Evolutionary conservation across 1,139 yeast genomes (phyloP).

Genomic region (Magnusiomyces tetraspermus): DNA sequence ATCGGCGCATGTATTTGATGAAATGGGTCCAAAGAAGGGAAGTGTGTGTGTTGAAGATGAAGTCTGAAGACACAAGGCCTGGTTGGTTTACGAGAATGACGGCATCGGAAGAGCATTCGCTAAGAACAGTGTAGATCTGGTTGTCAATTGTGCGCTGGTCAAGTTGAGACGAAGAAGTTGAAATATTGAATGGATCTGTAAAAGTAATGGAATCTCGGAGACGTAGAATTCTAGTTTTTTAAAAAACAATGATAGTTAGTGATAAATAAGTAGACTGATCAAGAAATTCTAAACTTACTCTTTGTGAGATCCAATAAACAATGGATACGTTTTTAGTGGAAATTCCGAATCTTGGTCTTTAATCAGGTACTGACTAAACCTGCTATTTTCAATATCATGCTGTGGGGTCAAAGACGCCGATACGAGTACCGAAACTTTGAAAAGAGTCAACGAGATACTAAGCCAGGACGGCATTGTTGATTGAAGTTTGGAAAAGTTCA

Average conservation of each 20-base stretch:
- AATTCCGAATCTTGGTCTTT: not conserved
- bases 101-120: slow-evolving; percentile 60
- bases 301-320: slow-evolving; percentile 21
- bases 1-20: slow-evolving; percentile 44
- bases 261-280: not conserved
- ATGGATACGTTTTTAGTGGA: slow-evolving; percentile 18
- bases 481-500: too few species aligned
- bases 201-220: slow-evolving; percentile 25
- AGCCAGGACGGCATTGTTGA: too few species aligned
- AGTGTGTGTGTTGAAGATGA: slow-evolving; percentile 24
- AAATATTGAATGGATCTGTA: slow-evolving; percentile 26
- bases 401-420: slow-evolving; percentile 1
- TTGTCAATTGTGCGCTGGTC: slow-evolving; percentile 26
- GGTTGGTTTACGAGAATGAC: slow-evolving; percentile 63
- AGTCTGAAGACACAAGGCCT: slow-evolving; percentile 52
- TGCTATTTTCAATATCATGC: not conserved
- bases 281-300: slow-evolving; percentile 19
- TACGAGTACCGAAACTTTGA: not conserved
- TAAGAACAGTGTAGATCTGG: slow-evolving; percentile 41
- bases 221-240: slow-evolving; percentile 21
- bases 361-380: slow-evolving; percentile 4
- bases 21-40: slow-evolving; percentile 42
- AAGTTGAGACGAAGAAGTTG: slow-evolving; percentile 1
- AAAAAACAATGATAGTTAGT: not conserved
- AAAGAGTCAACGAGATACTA: not conserved